These are phyloP conservation scores for Podospora pseudopauciseta DNA, from an alignment of 495 filamentous ascomycete species.

Conservation along the genomic window DNA sequence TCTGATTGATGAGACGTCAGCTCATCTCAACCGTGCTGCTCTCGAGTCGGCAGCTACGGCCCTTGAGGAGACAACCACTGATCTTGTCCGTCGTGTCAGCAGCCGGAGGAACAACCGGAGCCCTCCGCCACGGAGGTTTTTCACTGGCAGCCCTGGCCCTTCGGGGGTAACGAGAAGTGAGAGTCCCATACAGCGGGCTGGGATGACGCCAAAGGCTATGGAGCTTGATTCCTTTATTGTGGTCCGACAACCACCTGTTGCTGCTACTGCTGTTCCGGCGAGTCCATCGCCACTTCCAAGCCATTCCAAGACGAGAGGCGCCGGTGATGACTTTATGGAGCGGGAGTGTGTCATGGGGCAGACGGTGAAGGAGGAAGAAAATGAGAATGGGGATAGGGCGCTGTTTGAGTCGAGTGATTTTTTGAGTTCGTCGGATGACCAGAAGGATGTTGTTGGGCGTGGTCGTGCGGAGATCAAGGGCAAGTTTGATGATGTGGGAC, in stretches of 20 bases:
- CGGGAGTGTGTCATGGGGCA: slow-evolving; percentile 34
- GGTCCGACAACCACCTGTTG: not conserved
- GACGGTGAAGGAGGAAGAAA: slow-evolving; percentile 27
- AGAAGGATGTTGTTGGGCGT: not conserved
- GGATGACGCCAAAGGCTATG: not conserved
- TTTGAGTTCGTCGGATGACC: slow-evolving; percentile 20
- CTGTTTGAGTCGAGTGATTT: slow-evolving; percentile 19
- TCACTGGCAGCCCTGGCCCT: slow-evolving; percentile 25
- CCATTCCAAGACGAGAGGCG: slow-evolving; percentile 17
- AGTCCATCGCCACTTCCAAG: not conserved
- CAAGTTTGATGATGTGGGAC: not conserved
- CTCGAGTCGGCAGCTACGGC: slow-evolving; percentile 37
- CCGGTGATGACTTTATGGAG: slow-evolving; percentile 24
- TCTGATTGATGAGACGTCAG: slow-evolving; percentile 47
- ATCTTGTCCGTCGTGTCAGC: slow-evolving; percentile 37
- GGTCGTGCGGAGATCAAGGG: not conserved
- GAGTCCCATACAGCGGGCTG: not conserved
- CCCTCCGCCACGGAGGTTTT: slow-evolving; percentile 9
- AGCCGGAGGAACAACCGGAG: slow-evolving; percentile 33
- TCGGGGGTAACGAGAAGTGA: slow-evolving; percentile 21
- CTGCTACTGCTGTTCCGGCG: slow-evolving; percentile 1
- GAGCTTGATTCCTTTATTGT: slow-evolving; percentile 6
- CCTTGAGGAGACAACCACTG: slow-evolving; percentile 32
- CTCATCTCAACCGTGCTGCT: slow-evolving; percentile 40
- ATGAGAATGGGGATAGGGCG: not conserved